A percentile compares a stretch with the other conserved stretches of the same genome.
Conservation (phyloP, 441 rosid species). For the Sinapis alba region DNA sequence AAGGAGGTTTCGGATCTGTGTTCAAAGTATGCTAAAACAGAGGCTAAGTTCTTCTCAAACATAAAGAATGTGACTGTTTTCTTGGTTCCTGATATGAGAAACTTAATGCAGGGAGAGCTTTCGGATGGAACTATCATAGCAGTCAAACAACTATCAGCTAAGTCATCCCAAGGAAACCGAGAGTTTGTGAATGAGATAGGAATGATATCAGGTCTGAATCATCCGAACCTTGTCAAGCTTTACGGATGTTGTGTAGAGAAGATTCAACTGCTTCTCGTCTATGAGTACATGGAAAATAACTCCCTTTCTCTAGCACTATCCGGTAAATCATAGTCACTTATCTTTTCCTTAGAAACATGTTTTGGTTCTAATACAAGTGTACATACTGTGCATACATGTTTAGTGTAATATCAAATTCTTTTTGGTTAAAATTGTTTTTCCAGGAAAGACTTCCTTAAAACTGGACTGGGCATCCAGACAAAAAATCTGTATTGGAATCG, state of each 20-base stretch:
- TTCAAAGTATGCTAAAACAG: slow-evolving; percentile 53
- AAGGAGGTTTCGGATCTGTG: slow-evolving; percentile 64
- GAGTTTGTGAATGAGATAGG: slow-evolving; percentile 80
- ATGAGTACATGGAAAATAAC: slow-evolving; percentile 65
- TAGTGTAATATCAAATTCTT: background rate
- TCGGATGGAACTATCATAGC: slow-evolving; percentile 64
- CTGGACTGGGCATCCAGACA: background rate
- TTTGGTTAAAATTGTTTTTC: background rate
- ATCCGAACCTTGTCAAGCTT: slow-evolving; percentile 64
- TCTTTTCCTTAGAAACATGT: background rate
- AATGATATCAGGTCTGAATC: slow-evolving; percentile 68
- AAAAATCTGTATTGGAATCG: background rate
- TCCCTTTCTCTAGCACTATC: background rate
- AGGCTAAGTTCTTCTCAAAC: background rate
- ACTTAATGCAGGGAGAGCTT: slow-evolving; percentile 51
- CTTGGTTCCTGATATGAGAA: background rate
- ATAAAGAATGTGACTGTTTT: background rate
- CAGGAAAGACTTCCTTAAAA: background rate
- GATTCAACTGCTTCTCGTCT: slow-evolving; percentile 55
- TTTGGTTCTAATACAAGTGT: background rate
- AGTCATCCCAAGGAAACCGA: slow-evolving; percentile 71
- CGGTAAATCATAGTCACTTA: background rate
- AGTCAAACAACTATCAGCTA: slow-evolving; percentile 78
- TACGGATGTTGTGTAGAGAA: slow-evolving; percentile 62
- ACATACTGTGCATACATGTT: background rate